Conservation (phyloP, 345 rosid species). For the Eucalyptus coolabah region DNA sequence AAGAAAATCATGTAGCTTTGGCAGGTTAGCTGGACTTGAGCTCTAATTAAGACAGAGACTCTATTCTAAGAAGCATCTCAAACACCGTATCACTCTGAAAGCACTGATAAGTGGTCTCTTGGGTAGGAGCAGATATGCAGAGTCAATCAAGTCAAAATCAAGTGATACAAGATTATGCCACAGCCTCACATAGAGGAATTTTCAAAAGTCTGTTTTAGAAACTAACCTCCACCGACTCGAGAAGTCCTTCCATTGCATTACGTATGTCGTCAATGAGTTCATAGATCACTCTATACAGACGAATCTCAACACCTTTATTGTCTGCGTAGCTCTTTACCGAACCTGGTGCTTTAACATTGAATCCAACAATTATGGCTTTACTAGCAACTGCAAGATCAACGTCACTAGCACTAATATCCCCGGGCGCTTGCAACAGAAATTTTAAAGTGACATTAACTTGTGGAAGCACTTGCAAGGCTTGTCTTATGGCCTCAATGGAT, state of each 20-base stretch:
- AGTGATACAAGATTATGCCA: background rate
- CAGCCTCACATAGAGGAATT: background rate
- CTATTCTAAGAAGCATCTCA: background rate
- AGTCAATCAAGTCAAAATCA: background rate
- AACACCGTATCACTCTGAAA: background rate
- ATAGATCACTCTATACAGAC: slow-evolving; percentile 81
- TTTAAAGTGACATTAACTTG: slow-evolving; percentile 85
- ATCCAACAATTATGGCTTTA: slow-evolving; percentile 81
- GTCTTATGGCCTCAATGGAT: slow-evolving; percentile 91
- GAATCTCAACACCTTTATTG: slow-evolving; percentile 87
- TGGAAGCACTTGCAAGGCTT: slow-evolving; percentile 88
- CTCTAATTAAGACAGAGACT: background rate
- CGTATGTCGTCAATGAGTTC: slow-evolving; percentile 92
- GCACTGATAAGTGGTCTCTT: background rate
- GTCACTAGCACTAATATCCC: slow-evolving; percentile 83
- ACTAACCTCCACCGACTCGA: slow-evolving; percentile 79
- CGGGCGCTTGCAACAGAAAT: slow-evolving; percentile 84
- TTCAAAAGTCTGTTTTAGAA: background rate
- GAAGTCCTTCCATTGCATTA: slow-evolving; percentile 98
- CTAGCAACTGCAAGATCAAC: slow-evolving; percentile 91
- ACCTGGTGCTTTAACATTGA: slow-evolving; percentile 72
- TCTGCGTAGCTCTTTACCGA: slow-evolving; percentile 80
- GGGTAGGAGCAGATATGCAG: background rate
- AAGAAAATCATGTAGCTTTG: background rate
- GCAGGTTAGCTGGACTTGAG: background rate